Evolutionary conservation across 75 land plant genomes (phyloP).

Genomic region (Cunninghamia lanceolata): DNA sequence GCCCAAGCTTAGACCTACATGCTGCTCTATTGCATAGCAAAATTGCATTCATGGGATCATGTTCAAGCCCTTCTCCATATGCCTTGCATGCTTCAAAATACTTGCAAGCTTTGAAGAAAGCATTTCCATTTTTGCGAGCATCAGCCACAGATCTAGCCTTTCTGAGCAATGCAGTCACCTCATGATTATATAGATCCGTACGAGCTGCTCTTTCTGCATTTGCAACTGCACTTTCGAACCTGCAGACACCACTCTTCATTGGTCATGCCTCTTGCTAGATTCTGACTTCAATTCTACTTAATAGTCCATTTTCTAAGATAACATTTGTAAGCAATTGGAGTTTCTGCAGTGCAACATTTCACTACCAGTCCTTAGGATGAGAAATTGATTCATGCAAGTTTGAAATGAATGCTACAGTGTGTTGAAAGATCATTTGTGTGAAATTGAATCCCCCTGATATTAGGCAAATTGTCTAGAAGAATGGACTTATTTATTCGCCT

Average conservation of each 20-base stretch:
- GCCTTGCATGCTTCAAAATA: constrained; percentile 64
- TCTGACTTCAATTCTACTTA: not conserved
- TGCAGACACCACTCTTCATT: constrained; percentile 16
- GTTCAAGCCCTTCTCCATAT: constrained; percentile 77
- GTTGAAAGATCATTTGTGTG: not conserved
- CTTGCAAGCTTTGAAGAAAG: constrained; percentile 58
- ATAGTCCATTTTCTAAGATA: not conserved
- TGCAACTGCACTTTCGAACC: constrained; percentile 79
- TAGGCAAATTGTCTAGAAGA: not conserved
- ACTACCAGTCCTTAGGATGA: not conserved
- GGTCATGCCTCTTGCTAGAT: constrained; percentile 3
- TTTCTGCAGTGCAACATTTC: not conserved
- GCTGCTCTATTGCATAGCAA: constrained; percentile 93
- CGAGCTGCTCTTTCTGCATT: constrained; percentile 61
- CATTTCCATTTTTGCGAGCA: constrained; percentile 70
- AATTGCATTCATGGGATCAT: constrained; percentile 71
- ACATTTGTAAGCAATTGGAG: not conserved
- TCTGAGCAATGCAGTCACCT: constrained; percentile 27
- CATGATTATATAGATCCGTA: constrained; percentile 56
- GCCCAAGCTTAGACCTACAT: constrained; percentile 80
- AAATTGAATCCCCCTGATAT: not conserved
- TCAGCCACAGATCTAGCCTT: constrained; percentile 50
- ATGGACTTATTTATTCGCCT: not conserved
- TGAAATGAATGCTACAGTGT: not conserved
- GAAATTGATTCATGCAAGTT: not conserved